These are phyloP conservation scores for Kregervanrija delftensis DNA, from an alignment of 805 yeast genomes.

Conservation along the genomic window DNA sequence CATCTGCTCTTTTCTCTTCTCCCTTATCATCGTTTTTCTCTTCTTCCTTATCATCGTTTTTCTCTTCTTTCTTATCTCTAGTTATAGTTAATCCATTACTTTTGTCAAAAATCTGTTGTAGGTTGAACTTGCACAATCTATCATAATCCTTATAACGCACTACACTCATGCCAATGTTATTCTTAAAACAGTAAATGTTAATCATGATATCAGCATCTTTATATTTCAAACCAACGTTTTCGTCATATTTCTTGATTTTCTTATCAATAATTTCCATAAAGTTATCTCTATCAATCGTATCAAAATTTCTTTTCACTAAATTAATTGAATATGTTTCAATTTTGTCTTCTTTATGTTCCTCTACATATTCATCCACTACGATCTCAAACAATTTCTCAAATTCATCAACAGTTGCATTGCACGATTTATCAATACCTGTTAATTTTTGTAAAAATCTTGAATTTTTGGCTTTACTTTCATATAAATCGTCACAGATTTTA, in stretches of 20 bases:
- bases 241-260: constrained; percentile 43
- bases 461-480: constrained; percentile 43
- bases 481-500: constrained; percentile 54
- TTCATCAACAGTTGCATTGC: constrained; percentile 65
- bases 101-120: constrained; percentile 71
- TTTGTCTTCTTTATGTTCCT: constrained; percentile 4
- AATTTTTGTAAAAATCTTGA: constrained; percentile 73
- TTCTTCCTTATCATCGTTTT: not conserved
- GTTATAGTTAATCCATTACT: constrained; percentile 14
- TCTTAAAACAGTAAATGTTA: constrained; percentile 83
- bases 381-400: constrained; percentile 40
- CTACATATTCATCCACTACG: constrained; percentile 12
- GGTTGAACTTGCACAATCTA: constrained; percentile 59
- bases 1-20: not conserved
- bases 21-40: not conserved
- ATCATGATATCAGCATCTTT: constrained; percentile 73
- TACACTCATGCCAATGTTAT: constrained; percentile 81
- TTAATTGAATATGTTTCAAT: constrained; percentile 65
- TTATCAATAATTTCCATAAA: constrained; percentile 53
- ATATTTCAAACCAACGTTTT: constrained; percentile 53
- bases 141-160: constrained; percentile 51
- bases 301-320: constrained; percentile 72
- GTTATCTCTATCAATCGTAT: constrained; percentile 61
- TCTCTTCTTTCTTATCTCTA: constrained; percentile 3
- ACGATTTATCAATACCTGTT: constrained; percentile 73